phyloP scores from a whole-genome alignment of 257 asterid genomes.

The Solanum chaucha region DNA sequence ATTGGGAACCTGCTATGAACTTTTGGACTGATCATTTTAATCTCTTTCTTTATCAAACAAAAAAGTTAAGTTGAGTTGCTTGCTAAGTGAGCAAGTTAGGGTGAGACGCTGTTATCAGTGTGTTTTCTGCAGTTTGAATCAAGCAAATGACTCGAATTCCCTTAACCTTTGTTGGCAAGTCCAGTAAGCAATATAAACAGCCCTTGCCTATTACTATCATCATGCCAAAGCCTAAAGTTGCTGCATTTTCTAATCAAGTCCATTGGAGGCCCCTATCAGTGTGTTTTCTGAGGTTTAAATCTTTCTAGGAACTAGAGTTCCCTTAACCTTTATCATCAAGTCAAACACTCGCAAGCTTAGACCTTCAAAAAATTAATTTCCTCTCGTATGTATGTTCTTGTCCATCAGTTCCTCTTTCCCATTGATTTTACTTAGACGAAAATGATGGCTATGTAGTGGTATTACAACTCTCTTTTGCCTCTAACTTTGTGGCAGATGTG shows the following conservation, averaged over 20 bases:
- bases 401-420: neutral
- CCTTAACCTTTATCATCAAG: neutral
- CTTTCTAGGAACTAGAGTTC: neutral
- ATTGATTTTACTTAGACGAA: neutral
- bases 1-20: neutral
- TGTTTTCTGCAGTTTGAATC: neutral
- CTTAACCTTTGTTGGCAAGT: neutral
- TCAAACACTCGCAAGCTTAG: neutral
- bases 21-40: neutral
- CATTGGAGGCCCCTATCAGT: neutral
- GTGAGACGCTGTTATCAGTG: neutral
- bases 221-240: neutral
- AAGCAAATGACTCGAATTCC: neutral
- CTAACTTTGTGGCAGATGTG: neutral
- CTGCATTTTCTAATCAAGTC: neutral
- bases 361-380: neutral
- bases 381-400: neutral
- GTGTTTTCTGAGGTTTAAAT: neutral
- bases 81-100: neutral
- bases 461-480: neutral
- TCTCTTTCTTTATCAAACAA: neutral
- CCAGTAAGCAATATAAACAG: neutral
- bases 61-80: neutral
- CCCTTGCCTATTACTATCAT: neutral
- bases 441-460: neutral